Base-by-base conservation (phyloP, 768 basidiomycete genomes). In the Trametes meyenii region DNA sequence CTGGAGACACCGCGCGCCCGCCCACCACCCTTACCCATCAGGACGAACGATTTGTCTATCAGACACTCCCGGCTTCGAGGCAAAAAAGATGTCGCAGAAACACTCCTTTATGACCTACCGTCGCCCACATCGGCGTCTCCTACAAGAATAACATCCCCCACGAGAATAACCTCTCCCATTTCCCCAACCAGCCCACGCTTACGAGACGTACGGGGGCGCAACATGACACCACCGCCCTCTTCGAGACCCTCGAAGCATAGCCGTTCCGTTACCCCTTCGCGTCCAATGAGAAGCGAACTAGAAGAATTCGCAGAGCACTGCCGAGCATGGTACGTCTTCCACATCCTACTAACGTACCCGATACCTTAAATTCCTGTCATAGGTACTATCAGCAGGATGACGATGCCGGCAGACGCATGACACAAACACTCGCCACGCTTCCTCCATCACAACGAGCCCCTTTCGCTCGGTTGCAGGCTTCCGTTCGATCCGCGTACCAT, bases 351-450 rank as follows among this genome's bases (percentile, higher is more conserved):
- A 24, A 13, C 24, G 16, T 49, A 54, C 36, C 26, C 61, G 55
- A 48, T 39, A 62, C 49, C 55, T 51, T 62, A 59, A 40, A 24
- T 39, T n/a, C 54, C 48, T 26, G 50, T 23, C 29, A 63, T 67
- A 94, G 92, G 92, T 94, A 92, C 74, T 94, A 85, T 73, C 78
- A 85, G 63, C 92, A 94, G 73, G 88, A 93, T 70, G 87, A 90
- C 67, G 81, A 85, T 66, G 82, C 92, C 19, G 89, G 91, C 26
- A 85, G 85, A 50, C 77, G 82, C 62, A 94, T 96, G 87, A 89
- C 90, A 14, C 87, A 92, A 65, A 92, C 87, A 3, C 78, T 96
- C 48, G 82, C 91, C 46, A 87, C 86, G 36, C 81, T 94, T 3
- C 89, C 89, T 7, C 84, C 92, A 2, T 87, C 90, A 0, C 93